phyloP scores from a whole-genome alignment of 768 basidiomycete genomes.

The Gymnopilus junonius region DNA sequence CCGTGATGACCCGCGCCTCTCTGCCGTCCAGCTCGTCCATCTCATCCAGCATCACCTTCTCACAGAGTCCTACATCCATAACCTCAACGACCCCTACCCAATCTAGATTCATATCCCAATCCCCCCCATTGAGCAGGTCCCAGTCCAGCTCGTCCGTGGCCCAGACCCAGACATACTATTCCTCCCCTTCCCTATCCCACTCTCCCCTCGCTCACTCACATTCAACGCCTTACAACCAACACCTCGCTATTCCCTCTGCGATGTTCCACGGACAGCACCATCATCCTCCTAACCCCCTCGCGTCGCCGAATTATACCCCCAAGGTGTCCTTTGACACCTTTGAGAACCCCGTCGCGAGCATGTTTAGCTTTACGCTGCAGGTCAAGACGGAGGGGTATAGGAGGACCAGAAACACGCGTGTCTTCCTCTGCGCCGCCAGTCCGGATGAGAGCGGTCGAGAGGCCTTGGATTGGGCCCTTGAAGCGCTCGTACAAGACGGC shows the following conservation, averaged over 20 bases:
- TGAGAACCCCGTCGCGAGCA: constrained; percentile 76
- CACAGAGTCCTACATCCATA: neutral
- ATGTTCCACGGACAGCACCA: constrained; percentile 4
- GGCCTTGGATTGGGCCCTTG: constrained; percentile 93
- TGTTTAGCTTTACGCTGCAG: constrained; percentile 88
- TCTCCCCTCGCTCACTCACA: constrained; percentile 1
- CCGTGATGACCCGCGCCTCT: constrained; percentile 14
- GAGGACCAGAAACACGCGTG: constrained; percentile 76
- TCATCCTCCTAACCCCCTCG: constrained; percentile 6
- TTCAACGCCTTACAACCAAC: constrained; percentile 2
- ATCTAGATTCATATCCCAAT: neutral
- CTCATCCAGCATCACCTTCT: neutral
- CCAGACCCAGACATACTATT: neutral
- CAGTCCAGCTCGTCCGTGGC: constrained; percentile 12
- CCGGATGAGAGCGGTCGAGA: constrained; percentile 87
- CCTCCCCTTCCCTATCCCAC: neutral
- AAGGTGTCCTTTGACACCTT: constrained; percentile 91
- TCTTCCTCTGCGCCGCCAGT: constrained; percentile 89
- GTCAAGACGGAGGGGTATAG: constrained; percentile 85
- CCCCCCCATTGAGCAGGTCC: constrained; percentile 10
- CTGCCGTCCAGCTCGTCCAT: constrained; percentile 17
- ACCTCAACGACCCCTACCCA: neutral
- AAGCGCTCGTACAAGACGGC: constrained; percentile 81
- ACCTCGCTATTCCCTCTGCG: neutral
- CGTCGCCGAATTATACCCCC: constrained; percentile 46